phyloP scores from a whole-genome alignment of 108 stramenopile genomes.

The Skeletonema grethae region DNA sequence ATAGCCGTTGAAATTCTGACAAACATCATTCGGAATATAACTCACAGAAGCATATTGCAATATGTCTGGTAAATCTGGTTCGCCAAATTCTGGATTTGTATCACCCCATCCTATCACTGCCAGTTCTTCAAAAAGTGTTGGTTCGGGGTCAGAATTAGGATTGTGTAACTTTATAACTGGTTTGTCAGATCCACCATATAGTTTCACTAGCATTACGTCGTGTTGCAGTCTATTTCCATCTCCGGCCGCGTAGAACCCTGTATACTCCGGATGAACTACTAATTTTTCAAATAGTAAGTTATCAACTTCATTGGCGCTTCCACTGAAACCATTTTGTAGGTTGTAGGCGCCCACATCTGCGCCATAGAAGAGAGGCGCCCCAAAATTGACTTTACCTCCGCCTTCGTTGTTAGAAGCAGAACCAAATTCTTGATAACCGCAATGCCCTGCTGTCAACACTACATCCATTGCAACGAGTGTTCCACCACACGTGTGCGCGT shows the following conservation, averaged over 20 bases:
- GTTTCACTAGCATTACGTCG: constrained; percentile 51
- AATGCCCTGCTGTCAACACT: constrained; percentile 45
- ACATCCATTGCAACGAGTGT: constrained; percentile 43
- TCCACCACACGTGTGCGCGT: constrained; percentile 34
- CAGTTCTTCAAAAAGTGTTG: constrained; percentile 17
- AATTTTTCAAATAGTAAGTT: constrained; percentile 45
- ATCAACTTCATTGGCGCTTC: constrained; percentile 11
- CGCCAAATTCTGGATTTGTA: constrained; percentile 31
- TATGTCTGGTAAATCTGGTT: constrained; percentile 2
- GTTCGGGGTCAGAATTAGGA: constrained; percentile 18
- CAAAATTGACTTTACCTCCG: constrained; percentile 10
- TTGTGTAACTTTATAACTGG: constrained; percentile 40
- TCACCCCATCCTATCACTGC: constrained; percentile 43
- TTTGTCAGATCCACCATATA: constrained; percentile 44
- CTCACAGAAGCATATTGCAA: constrained; percentile 33
- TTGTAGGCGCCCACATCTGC: constrained; percentile 48
- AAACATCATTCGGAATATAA: constrained; percentile 45
- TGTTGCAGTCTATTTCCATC: constrained; percentile 21
- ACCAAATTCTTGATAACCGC: constrained; percentile 30
- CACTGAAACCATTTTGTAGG: constrained; percentile 12
- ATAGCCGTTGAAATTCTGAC: constrained; percentile 34
- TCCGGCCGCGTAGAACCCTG: constrained; percentile 8
- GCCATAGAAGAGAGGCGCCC: constrained; percentile 30
- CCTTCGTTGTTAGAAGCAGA: not conserved
- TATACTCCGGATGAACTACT: constrained; percentile 34